phyloP scores from a whole-genome alignment of 2,329 filamentous ascomycete genomes.

The Aureobasidium pullulans region DNA sequence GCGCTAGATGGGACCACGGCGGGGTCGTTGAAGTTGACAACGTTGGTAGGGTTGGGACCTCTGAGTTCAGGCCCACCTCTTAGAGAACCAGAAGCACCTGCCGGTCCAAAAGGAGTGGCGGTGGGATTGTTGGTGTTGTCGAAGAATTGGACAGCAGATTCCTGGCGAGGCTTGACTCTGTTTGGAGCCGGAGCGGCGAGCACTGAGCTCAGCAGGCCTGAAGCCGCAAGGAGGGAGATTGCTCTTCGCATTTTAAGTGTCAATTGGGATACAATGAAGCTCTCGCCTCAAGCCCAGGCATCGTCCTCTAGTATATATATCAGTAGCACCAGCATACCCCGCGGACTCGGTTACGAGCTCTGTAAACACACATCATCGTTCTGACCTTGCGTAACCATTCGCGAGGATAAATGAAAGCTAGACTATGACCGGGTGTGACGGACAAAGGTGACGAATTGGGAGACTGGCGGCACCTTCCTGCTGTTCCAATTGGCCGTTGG shows the following conservation, averaged over 20 bases:
- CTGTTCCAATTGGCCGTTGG: not conserved
- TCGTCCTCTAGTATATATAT: not conserved
- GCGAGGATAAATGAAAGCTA: not conserved
- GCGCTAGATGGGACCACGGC: conserved; percentile 29
- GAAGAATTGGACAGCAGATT: conserved; percentile 1
- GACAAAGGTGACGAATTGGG: not conserved
- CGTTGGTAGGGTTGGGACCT: conserved; percentile 29
- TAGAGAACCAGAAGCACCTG: conserved; percentile 29
- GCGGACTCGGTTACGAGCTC: not conserved
- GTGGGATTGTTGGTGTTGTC: conserved; percentile 12
- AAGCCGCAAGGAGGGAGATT: not conserved
- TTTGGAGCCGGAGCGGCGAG: conserved; percentile 10
- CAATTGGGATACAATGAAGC: not conserved
- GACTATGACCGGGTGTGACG: not conserved
- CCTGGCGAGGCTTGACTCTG: not conserved
- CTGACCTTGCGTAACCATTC: not conserved
- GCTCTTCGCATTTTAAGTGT: not conserved
- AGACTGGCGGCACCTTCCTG: not conserved
- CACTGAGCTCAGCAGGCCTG: conserved; percentile 3
- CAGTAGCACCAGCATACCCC: conserved; percentile 4
- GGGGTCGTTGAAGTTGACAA: conserved; percentile 24
- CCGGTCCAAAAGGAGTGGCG: conserved; percentile 22
- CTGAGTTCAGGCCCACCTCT: conserved; percentile 27
- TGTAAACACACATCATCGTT: not conserved
- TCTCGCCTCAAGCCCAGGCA: not conserved